Evolutionary conservation across 768 basidiomycete genomes (phyloP).

Genomic region (Kwoniella shandongensis): DNA sequence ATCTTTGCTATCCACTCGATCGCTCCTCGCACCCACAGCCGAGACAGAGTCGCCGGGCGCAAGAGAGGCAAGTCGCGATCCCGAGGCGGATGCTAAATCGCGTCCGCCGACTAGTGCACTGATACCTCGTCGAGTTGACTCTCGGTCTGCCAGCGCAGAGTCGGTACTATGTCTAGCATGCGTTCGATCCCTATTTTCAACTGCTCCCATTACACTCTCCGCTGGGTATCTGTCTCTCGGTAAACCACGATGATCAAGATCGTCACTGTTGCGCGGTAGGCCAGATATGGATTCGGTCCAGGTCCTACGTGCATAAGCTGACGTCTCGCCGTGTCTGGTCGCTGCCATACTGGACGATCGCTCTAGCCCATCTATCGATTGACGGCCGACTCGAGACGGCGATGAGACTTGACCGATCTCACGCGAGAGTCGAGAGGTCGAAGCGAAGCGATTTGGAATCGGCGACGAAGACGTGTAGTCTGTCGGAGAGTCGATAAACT

Average conservation of each 20-base stretch:
- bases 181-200: slow-evolving; percentile 7
- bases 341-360: slow-evolving; percentile 8
- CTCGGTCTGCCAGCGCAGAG: slow-evolving; percentile 8
- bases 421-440: slow-evolving; percentile 7
- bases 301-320: slow-evolving; percentile 17
- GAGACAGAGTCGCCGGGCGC: slow-evolving; percentile 39
- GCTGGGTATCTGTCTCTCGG: slow-evolving; percentile 24
- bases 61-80: slow-evolving; percentile 14
- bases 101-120: slow-evolving; percentile 17
- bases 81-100: slow-evolving; percentile 7
- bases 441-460: slow-evolving; percentile 3
- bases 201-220: slow-evolving; percentile 22
- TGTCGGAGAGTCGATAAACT: slow-evolving; percentile 17
- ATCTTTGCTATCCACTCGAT: slow-evolving; percentile 25
- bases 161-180: slow-evolving; percentile 18
- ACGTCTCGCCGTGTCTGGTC: slow-evolving; percentile 6
- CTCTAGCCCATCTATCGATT: slow-evolving; percentile 15
- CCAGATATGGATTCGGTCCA: slow-evolving; percentile 38
- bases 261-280: slow-evolving; percentile 14
- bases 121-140: slow-evolving; percentile 1
- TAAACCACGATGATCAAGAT: slow-evolving; percentile 15
- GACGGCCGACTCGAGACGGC: slow-evolving; percentile 6
- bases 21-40: slow-evolving; percentile 23
- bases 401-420: slow-evolving; percentile 15
- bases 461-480: slow-evolving; percentile 19